Evolutionary conservation across 2,329 filamentous ascomycete genomes (phyloP).

Genomic region (Xylariaceae sp.): DNA sequence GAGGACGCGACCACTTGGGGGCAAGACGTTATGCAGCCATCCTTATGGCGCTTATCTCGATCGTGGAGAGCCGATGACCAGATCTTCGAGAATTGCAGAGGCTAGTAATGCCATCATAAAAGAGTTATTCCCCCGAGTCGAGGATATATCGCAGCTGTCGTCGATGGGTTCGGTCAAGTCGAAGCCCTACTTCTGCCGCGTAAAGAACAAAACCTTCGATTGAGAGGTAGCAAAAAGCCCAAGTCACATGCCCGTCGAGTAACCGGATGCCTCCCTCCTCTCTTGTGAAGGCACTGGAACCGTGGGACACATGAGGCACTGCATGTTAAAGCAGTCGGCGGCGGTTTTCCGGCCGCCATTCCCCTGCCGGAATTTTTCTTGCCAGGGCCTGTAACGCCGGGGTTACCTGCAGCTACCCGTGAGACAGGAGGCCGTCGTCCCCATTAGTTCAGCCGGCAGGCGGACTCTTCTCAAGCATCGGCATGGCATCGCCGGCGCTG

Average conservation of each 20-base stretch:
- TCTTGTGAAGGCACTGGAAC: background rate
- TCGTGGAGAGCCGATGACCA: constrained; percentile 8
- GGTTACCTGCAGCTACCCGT: constrained; percentile 36
- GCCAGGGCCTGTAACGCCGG: constrained; percentile 24
- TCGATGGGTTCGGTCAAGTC: background rate
- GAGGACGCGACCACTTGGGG: constrained; percentile 24
- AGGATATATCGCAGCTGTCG: constrained; percentile 1
- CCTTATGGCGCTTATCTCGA: constrained; percentile 14
- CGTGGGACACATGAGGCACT: constrained; percentile 7
- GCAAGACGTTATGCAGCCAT: constrained; percentile 23
- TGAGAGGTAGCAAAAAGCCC: background rate
- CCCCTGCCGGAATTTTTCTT: constrained; percentile 22
- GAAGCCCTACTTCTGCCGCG: background rate
- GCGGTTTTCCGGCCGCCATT: constrained; percentile 22
- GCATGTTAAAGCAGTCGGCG: constrained; percentile 17
- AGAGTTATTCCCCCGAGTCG: background rate
- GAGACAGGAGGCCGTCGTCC: constrained; percentile 25
- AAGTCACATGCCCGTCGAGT: constrained; percentile 1
- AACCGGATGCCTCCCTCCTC: background rate
- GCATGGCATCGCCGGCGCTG: constrained; percentile 30
- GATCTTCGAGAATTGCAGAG: constrained; percentile 11
- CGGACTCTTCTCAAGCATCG: constrained; percentile 28
- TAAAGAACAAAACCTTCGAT: background rate
- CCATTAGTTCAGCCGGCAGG: constrained; percentile 30
- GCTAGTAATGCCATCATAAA: constrained; percentile 9